Evolutionary conservation across 371 early-diverging fungal genomes (phyloP).

Genomic region (Mucor indicus): DNA sequence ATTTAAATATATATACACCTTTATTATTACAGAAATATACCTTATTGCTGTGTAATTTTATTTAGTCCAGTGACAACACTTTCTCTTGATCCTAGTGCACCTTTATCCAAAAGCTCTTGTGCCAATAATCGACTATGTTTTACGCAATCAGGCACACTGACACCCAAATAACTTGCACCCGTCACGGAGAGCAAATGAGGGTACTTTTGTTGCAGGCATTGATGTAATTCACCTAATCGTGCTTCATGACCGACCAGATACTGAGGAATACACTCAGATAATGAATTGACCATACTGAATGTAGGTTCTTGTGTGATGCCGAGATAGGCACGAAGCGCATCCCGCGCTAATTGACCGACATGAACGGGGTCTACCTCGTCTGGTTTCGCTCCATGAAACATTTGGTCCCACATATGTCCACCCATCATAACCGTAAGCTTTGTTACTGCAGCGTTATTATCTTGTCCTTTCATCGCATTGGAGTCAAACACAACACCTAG

Average conservation of each 20-base stretch:
- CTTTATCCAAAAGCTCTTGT: slow-evolving; percentile 38
- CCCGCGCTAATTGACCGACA: slow-evolving; percentile 19
- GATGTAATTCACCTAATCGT: slow-evolving; percentile 58
- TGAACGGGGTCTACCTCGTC: slow-evolving; percentile 20
- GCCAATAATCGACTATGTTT: slow-evolving; percentile 65
- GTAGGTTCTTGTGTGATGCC: slow-evolving; percentile 52
- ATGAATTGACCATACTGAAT: slow-evolving; percentile 49
- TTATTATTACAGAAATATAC: too few species aligned
- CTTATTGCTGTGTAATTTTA: background rate
- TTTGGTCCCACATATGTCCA: slow-evolving; percentile 69
- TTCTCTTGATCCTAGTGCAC: slow-evolving; percentile 31
- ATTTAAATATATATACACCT: too few species aligned
- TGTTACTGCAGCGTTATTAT: slow-evolving; percentile 31
- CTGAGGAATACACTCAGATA: slow-evolving; percentile 83
- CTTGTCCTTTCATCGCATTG: slow-evolving; percentile 68
- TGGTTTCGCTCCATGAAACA: slow-evolving; percentile 23
- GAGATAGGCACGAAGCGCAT: slow-evolving; percentile 51
- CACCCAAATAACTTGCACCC: slow-evolving; percentile 83
- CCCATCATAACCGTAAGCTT: slow-evolving; percentile 93
- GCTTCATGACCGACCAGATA: slow-evolving; percentile 79
- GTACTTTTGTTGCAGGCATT: slow-evolving; percentile 28
- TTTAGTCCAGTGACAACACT: slow-evolving; percentile 52
- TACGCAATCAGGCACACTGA: slow-evolving; percentile 84
- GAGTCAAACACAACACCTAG: slow-evolving; percentile 91
- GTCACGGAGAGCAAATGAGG: slow-evolving; percentile 62